Evolutionary conservation across 495 filamentous ascomycete genomes (phyloP), one percentile per base, ranked within the genome.

Genomic region (Podospora anserina): DNA sequence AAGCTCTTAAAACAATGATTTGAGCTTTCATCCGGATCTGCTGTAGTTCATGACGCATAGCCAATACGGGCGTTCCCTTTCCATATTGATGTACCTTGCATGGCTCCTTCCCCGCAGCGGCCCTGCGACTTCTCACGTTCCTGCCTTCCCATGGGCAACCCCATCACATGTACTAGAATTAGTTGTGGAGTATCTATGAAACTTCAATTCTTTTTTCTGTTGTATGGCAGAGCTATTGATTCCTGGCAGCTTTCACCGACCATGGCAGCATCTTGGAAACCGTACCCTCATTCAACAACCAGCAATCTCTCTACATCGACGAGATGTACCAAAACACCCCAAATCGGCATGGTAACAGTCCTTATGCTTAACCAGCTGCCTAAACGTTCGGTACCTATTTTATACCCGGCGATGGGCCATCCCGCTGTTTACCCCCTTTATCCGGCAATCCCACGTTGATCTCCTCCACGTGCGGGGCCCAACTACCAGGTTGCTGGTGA

Each of bases 381-480:
- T 66, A 67, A 67, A 58, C 55, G 65, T 64, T 69, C 49, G 68
- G 23, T 23, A 2, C 23, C 32, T 30, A 55, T 66, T 63, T 69
- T 66, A 20, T 15, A 49, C 64, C 68, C 64, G 64, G 64, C 2
- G 20, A 4, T 13, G 66, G 4, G 16, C 55, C 23, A 15, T 58
- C n/a, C n/a, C n/a, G n/a, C 23, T 68, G 57, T 71, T 68, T 65
- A 69, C 54, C 61, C 67, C 60, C 26, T 70, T 70, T 68, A 67
- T 32, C 69, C 66, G 66, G 61, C 39, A 34, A 70, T 68, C 39
- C 61, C 28, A 65, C 69, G 23, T 61, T 62, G 55, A 58, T 58
- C 39, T 59, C 57, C 19, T 63, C 69, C 53, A 20, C 55, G 18
- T 58, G 69, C 69, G 69, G 69, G 69, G 69, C 66, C 62, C 39